These are phyloP conservation scores for Elsinoe fawcettii DNA, from an alignment of 2,329 filamentous ascomycete genomes.

Conservation along the genomic window DNA sequence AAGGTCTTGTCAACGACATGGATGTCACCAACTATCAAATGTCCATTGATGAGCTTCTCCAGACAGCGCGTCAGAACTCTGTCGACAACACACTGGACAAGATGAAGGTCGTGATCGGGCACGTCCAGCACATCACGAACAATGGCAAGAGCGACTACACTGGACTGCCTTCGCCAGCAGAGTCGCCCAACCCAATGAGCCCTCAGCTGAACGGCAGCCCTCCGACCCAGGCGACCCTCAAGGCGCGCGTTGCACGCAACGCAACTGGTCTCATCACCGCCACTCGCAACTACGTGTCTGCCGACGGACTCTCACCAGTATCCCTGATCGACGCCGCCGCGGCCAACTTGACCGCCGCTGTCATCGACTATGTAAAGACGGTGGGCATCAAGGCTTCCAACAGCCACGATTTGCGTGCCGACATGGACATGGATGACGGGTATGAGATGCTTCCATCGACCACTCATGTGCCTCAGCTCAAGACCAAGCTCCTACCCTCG, in stretches of 20 bases:
- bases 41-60: conserved; percentile 81
- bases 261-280: conserved; percentile 95
- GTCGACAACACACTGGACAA: conserved; percentile 69
- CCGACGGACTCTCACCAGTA: conserved; percentile 82
- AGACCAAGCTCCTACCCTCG: conserved; percentile 12
- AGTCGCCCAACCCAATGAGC: conserved; percentile 26
- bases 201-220: conserved; percentile 24
- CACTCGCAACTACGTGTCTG: conserved; percentile 79
- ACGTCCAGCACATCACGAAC: conserved; percentile 75
- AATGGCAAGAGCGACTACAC: conserved; percentile 55
- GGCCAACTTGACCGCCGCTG: conserved; percentile 75
- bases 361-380: conserved; percentile 75
- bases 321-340: conserved; percentile 88
- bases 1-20: conserved; percentile 79
- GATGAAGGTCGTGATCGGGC: conserved; percentile 78
- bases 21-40: conserved; percentile 95
- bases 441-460: conserved; percentile 12
- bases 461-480: conserved; percentile 15
- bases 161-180: conserved; percentile 28
- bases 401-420: conserved; percentile 66
- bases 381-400: conserved; percentile 78
- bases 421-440: conserved; percentile 50
- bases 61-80: conserved; percentile 64
- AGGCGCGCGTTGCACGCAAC: conserved; percentile 76
- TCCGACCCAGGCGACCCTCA: conserved; percentile 45